Conservation (phyloP, 192 early-diverging fungal genomes). For the Funneliformis geosporum region DNA sequence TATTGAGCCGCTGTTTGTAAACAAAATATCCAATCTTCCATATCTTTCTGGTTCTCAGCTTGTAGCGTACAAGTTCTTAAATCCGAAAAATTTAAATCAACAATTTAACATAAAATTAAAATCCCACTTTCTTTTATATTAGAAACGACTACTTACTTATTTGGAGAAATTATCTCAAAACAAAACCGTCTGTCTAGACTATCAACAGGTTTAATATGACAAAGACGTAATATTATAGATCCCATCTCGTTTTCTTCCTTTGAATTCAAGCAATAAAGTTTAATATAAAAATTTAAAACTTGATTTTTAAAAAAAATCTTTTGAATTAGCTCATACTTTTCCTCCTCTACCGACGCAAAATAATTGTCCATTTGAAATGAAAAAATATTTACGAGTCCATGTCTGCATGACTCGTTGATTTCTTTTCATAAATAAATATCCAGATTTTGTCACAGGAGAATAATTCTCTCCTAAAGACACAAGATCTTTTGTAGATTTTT, state of each 20-base stretch:
- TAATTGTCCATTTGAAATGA: conserved; percentile 62
- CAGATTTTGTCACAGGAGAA: conserved; percentile 59
- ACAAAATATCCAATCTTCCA: conserved; percentile 75
- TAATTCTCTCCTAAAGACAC: conserved; percentile 43
- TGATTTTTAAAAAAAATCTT: not conserved
- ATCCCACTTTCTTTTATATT: not conserved
- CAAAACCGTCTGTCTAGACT: conserved; percentile 72
- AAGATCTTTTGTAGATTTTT: conserved; percentile 38
- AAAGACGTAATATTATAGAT: conserved; percentile 70
- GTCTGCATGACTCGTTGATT: conserved; percentile 71
- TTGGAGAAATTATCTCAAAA: conserved; percentile 85
- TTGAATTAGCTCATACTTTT: conserved; percentile 32
- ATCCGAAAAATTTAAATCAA: not conserved
- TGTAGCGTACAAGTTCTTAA: conserved; percentile 70
- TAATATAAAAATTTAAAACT: not conserved
- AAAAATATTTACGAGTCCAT: conserved; percentile 81
- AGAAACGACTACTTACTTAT: conserved; percentile 47
- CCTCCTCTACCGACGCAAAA: conserved; percentile 46
- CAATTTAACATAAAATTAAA: no score
- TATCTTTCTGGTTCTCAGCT: conserved; percentile 68
- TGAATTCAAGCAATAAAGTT: conserved; percentile 36
- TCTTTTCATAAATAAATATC: conserved; percentile 81
- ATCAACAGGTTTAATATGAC: conserved; percentile 66
- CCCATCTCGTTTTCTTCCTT: conserved; percentile 60
- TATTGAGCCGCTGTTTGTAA: conserved; percentile 59